Evolutionary conservation across 768 basidiomycete genomes (phyloP).

Genomic region (Dentipellis fragilis): DNA sequence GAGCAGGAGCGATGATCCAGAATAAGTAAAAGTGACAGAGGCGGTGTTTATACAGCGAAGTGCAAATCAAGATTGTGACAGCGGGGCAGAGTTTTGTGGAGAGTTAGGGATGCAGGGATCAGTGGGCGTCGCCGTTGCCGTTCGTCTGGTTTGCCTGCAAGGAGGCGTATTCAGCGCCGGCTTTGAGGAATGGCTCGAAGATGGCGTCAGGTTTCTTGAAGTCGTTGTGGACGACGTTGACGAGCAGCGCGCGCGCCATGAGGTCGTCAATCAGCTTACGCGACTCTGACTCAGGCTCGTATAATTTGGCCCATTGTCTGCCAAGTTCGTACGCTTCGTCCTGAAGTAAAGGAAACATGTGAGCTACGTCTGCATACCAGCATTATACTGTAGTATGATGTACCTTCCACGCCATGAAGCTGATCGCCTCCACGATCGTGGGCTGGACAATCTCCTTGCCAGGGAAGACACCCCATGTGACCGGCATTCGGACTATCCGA

Average conservation of each 20-base stretch:
- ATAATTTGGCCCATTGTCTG: slow-evolving; percentile 81
- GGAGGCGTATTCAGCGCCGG: slow-evolving; percentile 50
- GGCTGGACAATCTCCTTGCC: slow-evolving; percentile 95
- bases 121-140: slow-evolving; percentile 25
- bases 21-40: neutral
- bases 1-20: slow-evolving; percentile 12
- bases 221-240: slow-evolving; percentile 95
- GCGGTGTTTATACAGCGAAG: neutral
- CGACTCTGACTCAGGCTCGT: slow-evolving; percentile 67
- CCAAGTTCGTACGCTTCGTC: slow-evolving; percentile 95
- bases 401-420: slow-evolving; percentile 98
- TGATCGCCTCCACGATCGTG: slow-evolving; percentile 93
- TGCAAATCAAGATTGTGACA: too few relatives aligned
- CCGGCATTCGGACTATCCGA: slow-evolving; percentile 96
- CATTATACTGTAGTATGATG: slow-evolving; percentile 9
- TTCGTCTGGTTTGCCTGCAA: slow-evolving; percentile 25
- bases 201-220: slow-evolving; percentile 81
- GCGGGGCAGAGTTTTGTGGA: neutral
- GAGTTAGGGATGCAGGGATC: slow-evolving; percentile 13
- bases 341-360: slow-evolving; percentile 25
- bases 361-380: neutral
- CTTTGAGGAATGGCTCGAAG: slow-evolving; percentile 78
- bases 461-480: slow-evolving; percentile 97
- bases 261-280: slow-evolving; percentile 65
- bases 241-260: slow-evolving; percentile 77